Evolutionary conservation across 139 green algal genomes (phyloP), one percentile per base, ranked within the genome.

Genomic region (Protoeuglena noctilucae): DNA sequence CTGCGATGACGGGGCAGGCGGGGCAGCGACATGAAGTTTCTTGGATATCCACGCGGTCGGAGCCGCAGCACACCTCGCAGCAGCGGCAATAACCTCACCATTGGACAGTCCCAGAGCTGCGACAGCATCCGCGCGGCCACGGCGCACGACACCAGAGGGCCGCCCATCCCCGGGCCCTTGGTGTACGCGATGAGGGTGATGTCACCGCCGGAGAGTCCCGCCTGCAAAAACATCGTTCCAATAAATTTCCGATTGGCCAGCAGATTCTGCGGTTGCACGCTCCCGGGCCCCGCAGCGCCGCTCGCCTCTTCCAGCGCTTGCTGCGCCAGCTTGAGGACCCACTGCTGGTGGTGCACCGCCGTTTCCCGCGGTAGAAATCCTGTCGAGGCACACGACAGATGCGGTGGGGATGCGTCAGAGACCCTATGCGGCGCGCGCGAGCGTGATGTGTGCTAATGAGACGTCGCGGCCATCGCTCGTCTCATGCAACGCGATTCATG

Each of bases 81-180:
- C n/a, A n/a, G n/a, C n/a, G n/a, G n/a, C n/a, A n/a, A n/a, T n/a
- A n/a, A n/a, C n/a, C n/a, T 68, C 4, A 92, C 65, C 7, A 95
- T 77, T 25, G 81, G 77, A 2, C 83, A 56, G 21, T 67, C 61
- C 81, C 81, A 90, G 48, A 85, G 50, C 56, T 74, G 71, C 2
- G 72, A 67, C 46, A 93, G 69, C 70, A 84, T 84, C 27, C 86
- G 71, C n/a, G 80, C 80, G 7, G 83, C 84, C 23, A 93, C 67
- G 1, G 85, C 86, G 52, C 77, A 85, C 2, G 73, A 55, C 17
- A 83, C 62, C 28, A 93, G 72, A 2, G 82, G 82, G 3, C 71
- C 86, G 2, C 86, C 86, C 86, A 95, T 95, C 46, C 86, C 86
- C 18, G 86, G 86, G 2, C 86, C 86, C 68, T 89, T 90, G 21